phyloP scores from a whole-genome alignment of 306 rosid genomes.

The Begonia peltatifolia region DNA sequence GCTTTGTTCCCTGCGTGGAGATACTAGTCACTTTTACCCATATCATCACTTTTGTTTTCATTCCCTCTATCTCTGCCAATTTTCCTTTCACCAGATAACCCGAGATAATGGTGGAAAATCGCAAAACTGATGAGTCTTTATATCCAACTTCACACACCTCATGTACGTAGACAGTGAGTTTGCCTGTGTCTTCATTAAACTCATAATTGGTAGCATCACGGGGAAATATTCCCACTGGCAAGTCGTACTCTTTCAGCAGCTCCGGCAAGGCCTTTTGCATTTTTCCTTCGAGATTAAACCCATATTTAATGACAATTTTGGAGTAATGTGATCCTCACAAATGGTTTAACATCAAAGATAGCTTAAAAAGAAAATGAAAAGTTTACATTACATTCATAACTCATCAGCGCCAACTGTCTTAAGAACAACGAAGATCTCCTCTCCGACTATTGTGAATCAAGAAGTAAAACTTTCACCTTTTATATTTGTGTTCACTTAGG shows the following conservation, averaged over 20 bases:
- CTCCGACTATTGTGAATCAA: too few species aligned
- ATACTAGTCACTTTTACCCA: not conserved
- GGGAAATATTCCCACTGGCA: conserved; percentile 72
- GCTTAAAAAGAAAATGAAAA: too few species aligned
- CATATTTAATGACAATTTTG: not conserved
- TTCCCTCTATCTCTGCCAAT: not conserved
- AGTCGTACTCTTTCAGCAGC: conserved; percentile 60
- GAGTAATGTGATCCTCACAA: too few species aligned
- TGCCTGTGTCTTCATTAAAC: conserved; percentile 61
- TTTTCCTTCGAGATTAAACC: conserved; percentile 32
- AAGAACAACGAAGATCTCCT: too few species aligned
- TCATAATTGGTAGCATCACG: conserved; percentile 86
- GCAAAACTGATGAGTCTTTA: conserved; percentile 67
- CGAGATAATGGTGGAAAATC: conserved; percentile 49
- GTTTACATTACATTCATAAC: too few species aligned
- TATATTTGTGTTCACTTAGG: too few species aligned
- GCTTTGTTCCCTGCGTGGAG: conserved; percentile 5
- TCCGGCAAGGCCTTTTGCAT: conserved; percentile 78
- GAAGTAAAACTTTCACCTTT: too few species aligned
- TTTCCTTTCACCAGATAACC: conserved; percentile 15
- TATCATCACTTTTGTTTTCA: not conserved
- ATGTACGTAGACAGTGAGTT: conserved; percentile 60
- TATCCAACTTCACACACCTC: conserved; percentile 65
- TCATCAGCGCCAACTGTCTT: too few species aligned
- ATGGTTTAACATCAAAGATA: too few species aligned